Evolutionary conservation across 2,329 filamentous ascomycete species (phyloP), one percentile per base, ranked within the genome.

Genomic region (Aspergillus caelatus): DNA sequence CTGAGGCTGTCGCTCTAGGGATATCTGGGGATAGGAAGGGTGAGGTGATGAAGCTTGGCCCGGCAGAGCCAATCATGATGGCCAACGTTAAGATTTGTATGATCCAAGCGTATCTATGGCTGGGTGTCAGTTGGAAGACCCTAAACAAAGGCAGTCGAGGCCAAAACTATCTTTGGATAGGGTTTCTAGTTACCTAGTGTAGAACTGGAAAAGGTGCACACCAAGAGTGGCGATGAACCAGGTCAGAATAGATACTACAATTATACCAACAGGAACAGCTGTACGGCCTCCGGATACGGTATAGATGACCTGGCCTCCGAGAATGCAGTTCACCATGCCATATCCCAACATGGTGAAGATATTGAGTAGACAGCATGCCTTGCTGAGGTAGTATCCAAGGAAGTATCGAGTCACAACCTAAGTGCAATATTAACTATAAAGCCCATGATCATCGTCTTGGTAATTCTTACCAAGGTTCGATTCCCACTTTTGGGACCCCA

Each of bases 281-380:
- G 79, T 72, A 41, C 68, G 65, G 2, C 72, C 76, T 3, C 72
- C 75, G 46, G 73, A 76, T 14, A 79, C 73, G 12, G 69, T 75
- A 16, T 77, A 80, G 16, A 80, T 67, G 30, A 80, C 72, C 62
- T 80, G 78, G 16, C 79, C 79, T 48, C 76, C 77, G 23, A 80
- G 72, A 12, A 80, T 74, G 52, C 71, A 74, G 66, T 78, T 77
- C 52, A 80, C 74, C 68, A 79, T 79, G 45, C 75, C 74, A 50
- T 78, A 80, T 10, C 78, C 78, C 9, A 79, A 59, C 70, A 78
- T 78, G 56, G 78, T 77, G 39, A 80, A 68, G 9, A 80, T 71
- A 61, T 80, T 80, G 16, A 80, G 67, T 1, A 75, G 67, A 66
- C 70, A 78, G 69, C 67, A 75, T 23, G 78, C 64, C 65, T 77